Evolutionary conservation across 2,329 filamentous ascomycete genomes (phyloP).

Genomic region (Alternaria arborescens): DNA sequence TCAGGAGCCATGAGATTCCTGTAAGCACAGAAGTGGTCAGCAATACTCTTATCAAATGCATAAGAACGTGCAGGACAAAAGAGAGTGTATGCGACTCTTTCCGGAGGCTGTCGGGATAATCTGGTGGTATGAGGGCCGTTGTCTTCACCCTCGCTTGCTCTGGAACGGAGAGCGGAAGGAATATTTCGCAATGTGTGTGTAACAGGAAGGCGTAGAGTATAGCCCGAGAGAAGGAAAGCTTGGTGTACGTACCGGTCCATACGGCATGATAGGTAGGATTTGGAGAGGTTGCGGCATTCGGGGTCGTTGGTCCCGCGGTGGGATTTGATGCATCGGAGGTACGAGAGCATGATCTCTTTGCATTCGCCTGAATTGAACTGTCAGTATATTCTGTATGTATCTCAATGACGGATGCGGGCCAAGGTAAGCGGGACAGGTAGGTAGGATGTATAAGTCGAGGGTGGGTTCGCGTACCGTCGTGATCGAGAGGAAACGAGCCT

Average conservation of each 20-base stretch:
- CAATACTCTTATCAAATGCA: slow-evolving; percentile 10
- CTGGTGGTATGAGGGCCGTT: background rate
- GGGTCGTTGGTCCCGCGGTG: slow-evolving; percentile 85
- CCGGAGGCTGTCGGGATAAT: slow-evolving; percentile 32
- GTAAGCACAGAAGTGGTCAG: slow-evolving; percentile 31
- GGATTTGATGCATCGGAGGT: slow-evolving; percentile 86
- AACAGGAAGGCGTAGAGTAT: background rate
- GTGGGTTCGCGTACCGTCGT: slow-evolving; percentile 69
- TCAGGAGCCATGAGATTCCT: slow-evolving; percentile 95
- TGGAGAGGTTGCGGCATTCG: slow-evolving; percentile 84
- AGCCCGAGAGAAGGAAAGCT: background rate
- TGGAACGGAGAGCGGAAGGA: background rate
- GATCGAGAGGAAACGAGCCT: slow-evolving; percentile 95
- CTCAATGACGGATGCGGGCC: background rate
- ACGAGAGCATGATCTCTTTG: slow-evolving; percentile 84
- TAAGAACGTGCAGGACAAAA: slow-evolving; percentile 13
- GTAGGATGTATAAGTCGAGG: slow-evolving; percentile 56
- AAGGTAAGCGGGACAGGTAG: background rate
- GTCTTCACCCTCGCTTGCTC: slow-evolving; percentile 27
- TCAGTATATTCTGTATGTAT: slow-evolving; percentile 23
- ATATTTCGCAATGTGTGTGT: background rate
- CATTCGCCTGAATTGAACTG: slow-evolving; percentile 75
- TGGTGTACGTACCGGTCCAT: slow-evolving; percentile 82
- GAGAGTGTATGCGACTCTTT: background rate
- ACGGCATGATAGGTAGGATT: slow-evolving; percentile 86